Base-by-base conservation (phyloP, 2,329 filamentous ascomycete species). In the Neocucurbitaria cava region DNA sequence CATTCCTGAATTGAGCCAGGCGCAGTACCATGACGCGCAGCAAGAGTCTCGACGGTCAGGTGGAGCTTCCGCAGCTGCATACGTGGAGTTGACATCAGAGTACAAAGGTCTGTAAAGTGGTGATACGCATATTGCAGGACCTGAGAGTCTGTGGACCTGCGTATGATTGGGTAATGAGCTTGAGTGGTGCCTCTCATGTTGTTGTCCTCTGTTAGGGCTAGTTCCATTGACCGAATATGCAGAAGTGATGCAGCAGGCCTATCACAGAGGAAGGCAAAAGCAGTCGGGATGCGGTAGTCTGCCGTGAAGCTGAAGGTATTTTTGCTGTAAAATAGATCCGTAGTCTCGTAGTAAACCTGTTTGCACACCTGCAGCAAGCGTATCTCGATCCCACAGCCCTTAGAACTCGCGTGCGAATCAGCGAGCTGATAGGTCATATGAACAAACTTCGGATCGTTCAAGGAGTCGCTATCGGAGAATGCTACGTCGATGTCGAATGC, bases 391-490 rank as follows among this genome's bases (percentile, higher is more conserved):
- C 23, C 40, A 9, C 47, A 47, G 9, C 21, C n/a, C 4, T 11
- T 7, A 20, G 43, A 18, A 18, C 42, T 26, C n/a, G 21, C 21
- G 18, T 48, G 35, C 5, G 49, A 46, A 15, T 21, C 36, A 26
- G 30, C 55, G 26, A 68, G 31, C 31, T 68, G 64, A 18, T 68
- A 68, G 1, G 64, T 68, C 63, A 69, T 65, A 13, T 50, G 43
- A 17, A 64, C 57, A 21, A 38, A 42, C 24, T 49, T 57, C 15
- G 60, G 56, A 17, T 48, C 43, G 42, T 49, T 52, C 30, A 41
- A 24, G 30, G 39, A 38, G 24, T 54, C 57, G 11, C 40, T 20
- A 18, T 39, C 39, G 17, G 40, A 33, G 13, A 54, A 55, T 9
- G 54, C 51, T 23, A 59, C 17, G 18, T 58, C 51, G 39, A 65